Percentiles rank a stretch among this genome's conserved stretches.
Conservation (phyloP, 345 rosid species). For the Cardiospermum halicacabum region DNA sequence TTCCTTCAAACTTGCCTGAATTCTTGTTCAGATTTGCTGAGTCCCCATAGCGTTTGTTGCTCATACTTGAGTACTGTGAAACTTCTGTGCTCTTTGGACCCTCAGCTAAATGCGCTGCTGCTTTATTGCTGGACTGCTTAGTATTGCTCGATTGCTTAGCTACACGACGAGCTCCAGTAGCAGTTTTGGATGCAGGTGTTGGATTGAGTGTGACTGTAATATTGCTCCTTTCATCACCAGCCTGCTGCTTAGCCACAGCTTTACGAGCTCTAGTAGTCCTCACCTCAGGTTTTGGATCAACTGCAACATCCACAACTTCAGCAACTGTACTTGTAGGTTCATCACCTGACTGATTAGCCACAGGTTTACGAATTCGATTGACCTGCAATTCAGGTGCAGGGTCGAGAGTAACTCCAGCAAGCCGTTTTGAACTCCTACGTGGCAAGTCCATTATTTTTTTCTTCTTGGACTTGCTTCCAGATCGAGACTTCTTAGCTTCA, state of each 20-base stretch:
- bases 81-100: conserved; percentile 15
- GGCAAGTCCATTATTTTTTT: conserved; percentile 36
- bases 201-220: conserved; percentile 70
- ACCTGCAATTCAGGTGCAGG: conserved; percentile 54
- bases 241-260: conserved; percentile 30
- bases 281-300: conserved; percentile 53
- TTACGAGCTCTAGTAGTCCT: conserved; percentile 37
- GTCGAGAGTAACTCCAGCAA: conserved; percentile 78
- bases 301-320: conserved; percentile 76
- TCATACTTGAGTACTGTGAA: conserved; percentile 9
- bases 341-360: conserved; percentile 28
- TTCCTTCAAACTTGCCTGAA: conserved; percentile 23
- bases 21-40: conserved; percentile 11
- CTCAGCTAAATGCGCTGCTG: conserved; percentile 19
- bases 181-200: conserved; percentile 42
- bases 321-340: conserved; percentile 29
- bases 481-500: conserved; percentile 21
- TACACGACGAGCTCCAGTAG: conserved; percentile 32
- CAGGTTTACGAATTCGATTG: conserved; percentile 36
- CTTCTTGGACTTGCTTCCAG: conserved; percentile 27
- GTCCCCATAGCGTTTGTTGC: conserved; percentile 20
- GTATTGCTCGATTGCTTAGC: conserved; percentile 15
- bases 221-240: conserved; percentile 10
- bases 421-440: conserved; percentile 78
- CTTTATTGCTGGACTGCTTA: conserved; percentile 24